phyloP scores from a whole-genome alignment of 2,329 filamentous ascomycete genomes.

The Fusarium illudens region DNA sequence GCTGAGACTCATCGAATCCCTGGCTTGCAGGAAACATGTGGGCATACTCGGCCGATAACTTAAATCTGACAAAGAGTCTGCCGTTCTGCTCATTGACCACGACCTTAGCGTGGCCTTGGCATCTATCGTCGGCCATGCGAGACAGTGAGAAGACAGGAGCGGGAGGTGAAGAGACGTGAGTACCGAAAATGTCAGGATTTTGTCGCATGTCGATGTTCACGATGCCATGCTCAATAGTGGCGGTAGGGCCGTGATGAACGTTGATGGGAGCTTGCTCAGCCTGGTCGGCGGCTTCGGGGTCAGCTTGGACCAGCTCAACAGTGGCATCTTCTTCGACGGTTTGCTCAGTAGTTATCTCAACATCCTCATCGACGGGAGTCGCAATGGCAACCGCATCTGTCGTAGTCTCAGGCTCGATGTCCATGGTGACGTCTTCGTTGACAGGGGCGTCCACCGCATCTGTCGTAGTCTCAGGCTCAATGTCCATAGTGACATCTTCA shows the following conservation, averaged over 20 bases:
- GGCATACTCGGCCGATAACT: conserved; percentile 46
- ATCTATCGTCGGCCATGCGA: conserved; percentile 39
- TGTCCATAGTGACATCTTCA: neutral
- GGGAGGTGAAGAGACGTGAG: conserved; percentile 26
- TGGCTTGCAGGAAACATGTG: conserved; percentile 44
- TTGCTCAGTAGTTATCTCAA: neutral
- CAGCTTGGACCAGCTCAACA: neutral
- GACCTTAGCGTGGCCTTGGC: conserved; percentile 45
- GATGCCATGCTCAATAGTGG: conserved; percentile 34
- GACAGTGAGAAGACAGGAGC: conserved; percentile 39
- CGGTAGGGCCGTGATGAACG: neutral
- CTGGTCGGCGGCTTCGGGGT: neutral
- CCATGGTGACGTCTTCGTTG: neutral
- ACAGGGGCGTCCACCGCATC: neutral
- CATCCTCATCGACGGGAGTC: neutral
- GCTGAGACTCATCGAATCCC: conserved; percentile 41
- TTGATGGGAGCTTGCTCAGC: neutral
- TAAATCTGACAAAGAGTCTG: conserved; percentile 50
- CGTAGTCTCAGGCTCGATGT: neutral
- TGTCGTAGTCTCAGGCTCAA: neutral
- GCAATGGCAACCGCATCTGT: neutral
- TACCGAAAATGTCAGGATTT: conserved; percentile 49
- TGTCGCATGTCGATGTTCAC: conserved; percentile 49
- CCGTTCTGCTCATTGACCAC: conserved; percentile 41
- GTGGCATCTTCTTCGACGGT: neutral